Conservation (phyloP, 164 flowering plant species). For the Stephania japonica region DNA sequence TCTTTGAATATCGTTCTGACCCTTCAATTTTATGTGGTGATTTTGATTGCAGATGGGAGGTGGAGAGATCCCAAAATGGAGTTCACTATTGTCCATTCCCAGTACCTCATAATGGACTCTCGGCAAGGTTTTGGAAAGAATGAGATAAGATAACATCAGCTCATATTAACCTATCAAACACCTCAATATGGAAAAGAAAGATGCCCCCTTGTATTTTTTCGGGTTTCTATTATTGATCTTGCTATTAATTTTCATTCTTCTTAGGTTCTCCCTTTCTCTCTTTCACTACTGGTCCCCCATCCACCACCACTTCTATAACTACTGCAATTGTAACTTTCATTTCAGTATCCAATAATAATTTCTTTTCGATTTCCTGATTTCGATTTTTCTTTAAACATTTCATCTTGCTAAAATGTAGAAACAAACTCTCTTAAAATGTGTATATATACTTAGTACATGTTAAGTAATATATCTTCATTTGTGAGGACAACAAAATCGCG, state of each 20-base stretch:
- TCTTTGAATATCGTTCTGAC: conserved; percentile 10
- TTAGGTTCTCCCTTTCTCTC: background rate
- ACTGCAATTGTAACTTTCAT: conserved; percentile 7
- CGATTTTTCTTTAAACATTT: background rate
- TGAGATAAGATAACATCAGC: conserved; percentile 7
- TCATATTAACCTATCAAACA: background rate
- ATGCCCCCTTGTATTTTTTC: conserved; percentile 6
- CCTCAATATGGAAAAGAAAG: conserved; percentile 2
- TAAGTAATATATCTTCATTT: too few relatives aligned
- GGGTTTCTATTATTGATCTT: conserved; percentile 1
- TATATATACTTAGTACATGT: too few relatives aligned
- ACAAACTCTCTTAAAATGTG: too few relatives aligned
- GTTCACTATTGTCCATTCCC: conserved; percentile 74
- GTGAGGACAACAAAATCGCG: too few relatives aligned
- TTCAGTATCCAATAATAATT: background rate
- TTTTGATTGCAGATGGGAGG: conserved; percentile 60
- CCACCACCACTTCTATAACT: background rate
- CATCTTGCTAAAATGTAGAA: too few relatives aligned
- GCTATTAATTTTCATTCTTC: background rate
- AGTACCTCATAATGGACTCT: conserved; percentile 62
- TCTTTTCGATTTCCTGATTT: background rate
- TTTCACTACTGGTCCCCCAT: background rate
- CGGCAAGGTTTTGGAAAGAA: conserved; percentile 65
- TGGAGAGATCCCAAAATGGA: conserved; percentile 44
- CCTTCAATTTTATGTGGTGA: conserved; percentile 6